phyloP scores from a whole-genome alignment of 106 monocot genomes.

The Allium cepa region DNA sequence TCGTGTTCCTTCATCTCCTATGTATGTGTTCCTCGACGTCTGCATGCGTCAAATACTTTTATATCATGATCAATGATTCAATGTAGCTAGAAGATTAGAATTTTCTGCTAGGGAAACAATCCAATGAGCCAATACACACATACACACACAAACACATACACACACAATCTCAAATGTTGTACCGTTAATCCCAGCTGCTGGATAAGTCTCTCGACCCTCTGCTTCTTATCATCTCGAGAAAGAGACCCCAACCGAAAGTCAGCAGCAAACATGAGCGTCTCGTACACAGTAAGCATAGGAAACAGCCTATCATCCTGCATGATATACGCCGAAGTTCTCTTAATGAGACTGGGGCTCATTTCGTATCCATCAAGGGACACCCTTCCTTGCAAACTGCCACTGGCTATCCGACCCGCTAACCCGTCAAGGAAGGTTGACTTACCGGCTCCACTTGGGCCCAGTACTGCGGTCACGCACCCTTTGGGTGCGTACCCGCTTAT shows the following conservation, averaged over 20 bases:
- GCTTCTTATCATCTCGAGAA: slow-evolving; percentile 21
- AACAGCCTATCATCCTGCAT: slow-evolving; percentile 55
- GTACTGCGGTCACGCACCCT: slow-evolving; percentile 39
- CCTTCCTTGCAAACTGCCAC: slow-evolving; percentile 29
- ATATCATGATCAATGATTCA: no score
- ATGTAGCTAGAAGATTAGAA: neutral
- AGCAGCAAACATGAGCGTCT: slow-evolving; percentile 50
- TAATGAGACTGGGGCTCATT: slow-evolving; percentile 35
- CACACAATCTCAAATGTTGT: neutral
- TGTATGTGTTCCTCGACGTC: slow-evolving; percentile 34
- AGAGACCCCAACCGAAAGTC: slow-evolving; percentile 36
- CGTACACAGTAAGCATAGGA: slow-evolving; percentile 48
- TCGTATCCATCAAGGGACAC: slow-evolving; percentile 34
- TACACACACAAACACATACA: no score
- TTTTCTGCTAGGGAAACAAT: no score
- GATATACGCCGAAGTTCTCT: slow-evolving; percentile 38
- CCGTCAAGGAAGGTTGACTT: slow-evolving; percentile 43
- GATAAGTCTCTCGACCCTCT: slow-evolving; percentile 33
- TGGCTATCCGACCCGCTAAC: slow-evolving; percentile 37
- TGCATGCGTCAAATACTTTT: neutral
- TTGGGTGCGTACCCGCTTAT: slow-evolving; percentile 51
- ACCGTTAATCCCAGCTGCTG: slow-evolving; percentile 33
- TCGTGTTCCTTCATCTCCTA: slow-evolving; percentile 38
- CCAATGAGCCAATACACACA: no score
- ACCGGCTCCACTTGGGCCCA: slow-evolving; percentile 42